Conservation (phyloP, 768 basidiomycete species). For the Strobilomyces echinocephalus region DNA sequence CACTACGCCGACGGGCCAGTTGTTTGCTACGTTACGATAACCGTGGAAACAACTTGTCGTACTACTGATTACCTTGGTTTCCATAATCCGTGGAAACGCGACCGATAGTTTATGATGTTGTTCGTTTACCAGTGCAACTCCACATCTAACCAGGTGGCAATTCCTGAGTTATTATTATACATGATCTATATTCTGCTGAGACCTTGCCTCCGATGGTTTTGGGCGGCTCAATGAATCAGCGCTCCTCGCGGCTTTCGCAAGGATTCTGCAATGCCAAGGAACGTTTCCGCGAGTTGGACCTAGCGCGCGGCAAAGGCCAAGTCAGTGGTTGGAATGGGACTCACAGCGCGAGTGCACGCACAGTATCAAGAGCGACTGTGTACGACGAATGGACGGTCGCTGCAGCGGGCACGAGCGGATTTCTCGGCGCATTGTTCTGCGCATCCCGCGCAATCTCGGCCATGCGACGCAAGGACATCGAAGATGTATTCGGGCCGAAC, state of each 20-base stretch:
- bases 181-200: too few relatives aligned
- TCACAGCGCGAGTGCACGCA: conserved; percentile 8
- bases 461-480: conserved; percentile 42
- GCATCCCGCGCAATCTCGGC: conserved; percentile 45
- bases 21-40: too few relatives aligned
- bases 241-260: conserved; percentile 52
- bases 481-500: conserved; percentile 38
- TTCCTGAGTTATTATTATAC: too few relatives aligned
- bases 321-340: background rate
- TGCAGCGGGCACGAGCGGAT: conserved; percentile 33
- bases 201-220: too few relatives aligned
- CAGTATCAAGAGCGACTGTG: conserved; percentile 48
- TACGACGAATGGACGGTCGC: conserved; percentile 42
- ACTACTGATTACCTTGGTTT: too few relatives aligned
- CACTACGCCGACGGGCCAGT: too few relatives aligned
- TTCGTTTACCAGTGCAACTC: too few relatives aligned
- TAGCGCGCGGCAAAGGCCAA: conserved; percentile 15
- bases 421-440: conserved; percentile 40
- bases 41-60: too few relatives aligned
- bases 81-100: too few relatives aligned
- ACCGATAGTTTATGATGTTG: too few relatives aligned
- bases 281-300: conserved; percentile 54
- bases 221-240: conserved; percentile 31
- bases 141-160: too few relatives aligned
- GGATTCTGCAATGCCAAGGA: conserved; percentile 55